Base-by-base conservation (phyloP, 768 basidiomycete species). In the Lyophyllum atratum region DNA sequence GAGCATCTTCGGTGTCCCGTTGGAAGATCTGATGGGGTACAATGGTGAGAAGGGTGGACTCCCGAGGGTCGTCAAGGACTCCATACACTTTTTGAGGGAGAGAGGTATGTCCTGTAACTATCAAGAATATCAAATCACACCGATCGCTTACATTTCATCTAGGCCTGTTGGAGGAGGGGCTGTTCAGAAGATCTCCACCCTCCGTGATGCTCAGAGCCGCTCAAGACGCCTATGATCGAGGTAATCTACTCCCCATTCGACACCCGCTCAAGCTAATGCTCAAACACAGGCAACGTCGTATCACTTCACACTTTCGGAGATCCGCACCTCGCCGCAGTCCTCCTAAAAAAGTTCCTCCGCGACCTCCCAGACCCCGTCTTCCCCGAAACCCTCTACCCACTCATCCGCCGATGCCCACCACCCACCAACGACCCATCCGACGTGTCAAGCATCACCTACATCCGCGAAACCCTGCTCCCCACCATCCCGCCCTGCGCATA, bases 221-320 rank as follows among this genome's bases (percentile, higher is more conserved):
- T 11, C 85, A 90, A 64, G 87, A 91, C 29, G 93, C 92, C 2
- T 94, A 94, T 64, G 90, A 95, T 66, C 76, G 93, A 72, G 92
- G 91, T 85, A 54, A 26, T 64, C 22, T 25, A n/a, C 48, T 11
- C 17, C 1, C 25, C 14, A 47, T 28, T 54, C 37, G 8, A 17
- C 56, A 3, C 34, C 8, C 22, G 14, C 47, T 10, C 12, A 2
- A 42, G 40, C 52, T 56, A 40, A 55, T 40, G 54, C 53, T 40
- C 59, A 59, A 49, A 6, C 19, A 17, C n/a, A 90, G 89, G 90
- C 12, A 84, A 92, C 59, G 85, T 93, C 1, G 87, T 95, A 10
- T 90, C 89, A 1, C 72, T 95, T 42, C 74, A 83, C n/a, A 86
- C 79, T 1, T 93, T 90, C 64, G 80, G 78, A 0, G 92, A 93